Evolutionary conservation across 2,329 filamentous ascomycete genomes (phyloP), one percentile per base, ranked within the genome.

Genomic region (Rutstroemia sp.): DNA sequence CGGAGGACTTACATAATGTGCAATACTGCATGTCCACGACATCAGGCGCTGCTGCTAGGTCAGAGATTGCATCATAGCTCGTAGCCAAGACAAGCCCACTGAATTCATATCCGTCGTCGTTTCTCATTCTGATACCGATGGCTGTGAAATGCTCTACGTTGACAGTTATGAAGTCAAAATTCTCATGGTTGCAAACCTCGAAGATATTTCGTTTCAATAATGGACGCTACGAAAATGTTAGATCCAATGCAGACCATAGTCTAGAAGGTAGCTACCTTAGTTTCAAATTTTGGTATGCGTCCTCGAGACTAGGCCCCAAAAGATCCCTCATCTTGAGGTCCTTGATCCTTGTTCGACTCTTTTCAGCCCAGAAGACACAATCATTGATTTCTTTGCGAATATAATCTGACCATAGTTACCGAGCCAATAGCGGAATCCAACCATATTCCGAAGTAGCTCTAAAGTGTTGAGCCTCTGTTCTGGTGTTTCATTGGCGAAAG

Each of bases 391-490:
- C 69, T 3, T 64, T 54, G 21, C 76, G 8, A 69, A 64, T 1
- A 78, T 52, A 17, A 73, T 68, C 38, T 82, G 79, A 12, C 71
- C 68, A 60, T 78, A 82, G 5, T 68, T 73, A 6, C 62, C 69
- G 2, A 76, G 65, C 71, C 75, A 76, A 61, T 74, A 74, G 4
- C 67, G 64, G 62, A 80, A 80, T 2, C 75, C 77, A 3, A 77
- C 78, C 1, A 71, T 60, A 0, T 67, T 51, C 72, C 74, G 81
- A 0, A 77, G 61, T 10, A 72, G 64, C 55, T 80, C 72, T 54
- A 71, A 77, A 16, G 74, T 66, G 17, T 69, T 70, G 48, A 75
- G 68, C 3, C 75, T 71, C 57, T 81, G 71, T 51, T 76, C 73
- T 0, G 68, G 67, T 0, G 67, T 69, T 12, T 75, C 74, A 19